Conservation (phyloP, 305 asterid genomes). For the Fraxinus latifolia region DNA sequence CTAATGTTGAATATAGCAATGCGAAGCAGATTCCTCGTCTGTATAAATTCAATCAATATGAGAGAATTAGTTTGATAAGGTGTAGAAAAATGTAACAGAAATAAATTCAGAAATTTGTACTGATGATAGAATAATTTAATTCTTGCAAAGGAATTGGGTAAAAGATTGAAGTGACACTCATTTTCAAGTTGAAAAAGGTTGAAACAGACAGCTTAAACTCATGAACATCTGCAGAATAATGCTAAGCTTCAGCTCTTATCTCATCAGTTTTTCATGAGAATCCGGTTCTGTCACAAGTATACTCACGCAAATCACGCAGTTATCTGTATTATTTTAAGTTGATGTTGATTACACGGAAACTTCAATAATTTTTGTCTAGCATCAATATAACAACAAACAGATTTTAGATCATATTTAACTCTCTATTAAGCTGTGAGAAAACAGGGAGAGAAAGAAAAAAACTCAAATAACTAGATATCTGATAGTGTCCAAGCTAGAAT, state of each 20-base stretch:
- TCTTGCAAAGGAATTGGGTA: not conserved
- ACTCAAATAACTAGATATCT: not conserved
- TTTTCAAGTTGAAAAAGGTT: not conserved
- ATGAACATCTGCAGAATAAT: not conserved
- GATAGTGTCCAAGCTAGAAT: not conserved
- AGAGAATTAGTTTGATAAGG: constrained; percentile 5
- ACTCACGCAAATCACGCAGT: not conserved
- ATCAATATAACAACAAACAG: not conserved
- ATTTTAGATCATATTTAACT: not conserved
- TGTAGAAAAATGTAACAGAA: not conserved
- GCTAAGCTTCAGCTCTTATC: not conserved
- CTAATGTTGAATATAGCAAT: constrained; percentile 96
- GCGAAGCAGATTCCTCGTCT: constrained; percentile 91
- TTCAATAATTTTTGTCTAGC: not conserved
- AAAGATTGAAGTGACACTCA: constrained; percentile 21
- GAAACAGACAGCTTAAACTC: constrained; percentile 3
- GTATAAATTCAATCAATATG: constrained; percentile 30
- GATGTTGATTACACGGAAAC: not conserved
- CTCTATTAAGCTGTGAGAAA: not conserved
- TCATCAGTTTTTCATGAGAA: not conserved
- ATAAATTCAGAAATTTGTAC: not conserved
- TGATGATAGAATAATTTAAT: not conserved
- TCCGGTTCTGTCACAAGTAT: not conserved
- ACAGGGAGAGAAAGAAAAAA: not conserved
- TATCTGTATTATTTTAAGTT: not conserved